Evolutionary conservation across 495 filamentous ascomycete species (phyloP).

Genomic region (Trichoderma reesei): DNA sequence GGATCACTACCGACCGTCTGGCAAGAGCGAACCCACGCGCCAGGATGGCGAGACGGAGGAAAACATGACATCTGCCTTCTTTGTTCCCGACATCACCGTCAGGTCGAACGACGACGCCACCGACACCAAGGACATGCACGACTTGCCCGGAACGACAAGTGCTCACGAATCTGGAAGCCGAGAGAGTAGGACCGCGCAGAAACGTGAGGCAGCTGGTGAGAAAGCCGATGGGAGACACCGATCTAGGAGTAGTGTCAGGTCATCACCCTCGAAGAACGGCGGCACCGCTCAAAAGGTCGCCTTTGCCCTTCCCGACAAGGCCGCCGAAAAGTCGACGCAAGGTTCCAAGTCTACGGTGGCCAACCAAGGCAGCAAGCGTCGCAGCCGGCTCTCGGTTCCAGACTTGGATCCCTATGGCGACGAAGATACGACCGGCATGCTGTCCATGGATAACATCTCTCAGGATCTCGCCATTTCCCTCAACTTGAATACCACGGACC

Average conservation of each 20-base stretch:
- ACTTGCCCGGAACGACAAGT: constrained; percentile 4
- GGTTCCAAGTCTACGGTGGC: constrained; percentile 3
- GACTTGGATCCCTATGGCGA: constrained; percentile 3
- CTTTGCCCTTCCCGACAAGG: constrained; percentile 8
- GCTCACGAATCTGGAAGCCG: constrained; percentile 7
- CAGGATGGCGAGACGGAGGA: constrained; percentile 28
- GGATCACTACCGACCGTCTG: constrained; percentile 18
- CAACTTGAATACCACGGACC: not conserved
- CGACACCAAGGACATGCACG: constrained; percentile 18
- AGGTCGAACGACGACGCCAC: constrained; percentile 24
- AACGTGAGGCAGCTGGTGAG: not conserved
- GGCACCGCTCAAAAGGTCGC: constrained; percentile 10
- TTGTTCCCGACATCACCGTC: constrained; percentile 39
- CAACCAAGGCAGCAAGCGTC: constrained; percentile 12
- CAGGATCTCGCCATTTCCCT: constrained; percentile 7
- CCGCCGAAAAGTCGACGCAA: not conserved
- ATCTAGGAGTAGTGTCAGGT: not conserved
- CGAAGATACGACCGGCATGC: constrained; percentile 5
- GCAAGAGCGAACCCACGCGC: constrained; percentile 18
- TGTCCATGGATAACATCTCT: constrained; percentile 5
- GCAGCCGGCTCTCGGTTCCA: not conserved
- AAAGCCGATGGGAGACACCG: not conserved
- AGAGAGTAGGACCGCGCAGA: not conserved
- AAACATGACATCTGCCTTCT: constrained; percentile 76
- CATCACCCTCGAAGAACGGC: not conserved